Evolutionary conservation across 176 grass and related monocot genomes (phyloP), one percentile per base, ranked within the genome.

Genomic region (Zoysia japonica): DNA sequence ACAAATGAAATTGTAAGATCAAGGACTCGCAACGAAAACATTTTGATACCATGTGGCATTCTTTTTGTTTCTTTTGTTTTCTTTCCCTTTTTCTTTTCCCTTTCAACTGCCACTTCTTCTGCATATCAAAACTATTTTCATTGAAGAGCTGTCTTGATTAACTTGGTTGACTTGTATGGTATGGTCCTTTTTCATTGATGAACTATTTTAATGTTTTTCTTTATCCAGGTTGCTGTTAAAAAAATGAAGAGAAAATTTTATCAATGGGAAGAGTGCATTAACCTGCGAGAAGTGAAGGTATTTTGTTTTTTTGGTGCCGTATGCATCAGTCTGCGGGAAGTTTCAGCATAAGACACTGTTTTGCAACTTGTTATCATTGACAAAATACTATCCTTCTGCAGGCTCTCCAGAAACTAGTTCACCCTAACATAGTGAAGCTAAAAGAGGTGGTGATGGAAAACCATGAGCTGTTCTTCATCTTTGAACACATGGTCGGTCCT

Each of bases 221-320:
- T 20, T 63, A 35, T 83, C 53, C 82, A 97, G 94, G 91, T 97
- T 86, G 94, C 94, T 78, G 86, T 97, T 83, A 97, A 97, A 87
- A 97, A 88, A 79, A 97, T 97, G 89, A 97, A 97, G 82, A 91
- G 94, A 84, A 93, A 97, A 54, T 97, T 97, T 65, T 84, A 86
- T 69, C 86, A 71, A 20, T 89, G 86, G 86, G 91, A 97, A 75
- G 94, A 97, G 53, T 93, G 91, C 46, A 81, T 90, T 67, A 89
- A 77, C 81, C 76, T 97, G 36, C 82, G 94, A 76, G 94, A 97
- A 87, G 89, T 93, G 40, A 93, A 97, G 89, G 94, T 97, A 83
- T 45, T 76, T 64, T 67, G 66, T 84, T 57, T 54, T 35, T 60
- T 28, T 28, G 28, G 28, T 28, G 67, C 5, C 19, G 44, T 6